Evolutionary conservation across 495 filamentous ascomycete genomes (phyloP).

Genomic region (Astrothelium subdiscretum): DNA sequence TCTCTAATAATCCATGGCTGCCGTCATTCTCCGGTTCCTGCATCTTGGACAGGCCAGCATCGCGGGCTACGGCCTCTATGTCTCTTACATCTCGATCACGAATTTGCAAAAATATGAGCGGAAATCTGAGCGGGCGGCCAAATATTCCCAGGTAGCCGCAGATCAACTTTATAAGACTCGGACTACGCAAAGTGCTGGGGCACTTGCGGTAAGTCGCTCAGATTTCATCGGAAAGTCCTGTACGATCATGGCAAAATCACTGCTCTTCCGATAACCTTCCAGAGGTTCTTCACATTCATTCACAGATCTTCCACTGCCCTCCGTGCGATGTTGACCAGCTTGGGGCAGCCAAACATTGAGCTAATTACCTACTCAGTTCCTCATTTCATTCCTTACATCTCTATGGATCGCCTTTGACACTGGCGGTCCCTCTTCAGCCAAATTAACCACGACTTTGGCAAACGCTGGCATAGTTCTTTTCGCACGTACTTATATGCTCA

Average conservation of each 20-base stretch:
- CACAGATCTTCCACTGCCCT: too few species aligned
- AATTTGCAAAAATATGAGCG: slow-evolving; percentile 34
- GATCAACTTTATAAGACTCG: slow-evolving; percentile 32
- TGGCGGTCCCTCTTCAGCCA: slow-evolving; percentile 1
- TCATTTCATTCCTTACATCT: slow-evolving; percentile 33
- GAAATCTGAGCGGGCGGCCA: slow-evolving; percentile 30
- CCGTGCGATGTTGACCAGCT: too few species aligned
- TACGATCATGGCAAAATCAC: too few species aligned
- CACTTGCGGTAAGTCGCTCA: slow-evolving; percentile 20
- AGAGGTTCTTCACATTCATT: too few species aligned
- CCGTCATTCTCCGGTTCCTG: slow-evolving; percentile 19
- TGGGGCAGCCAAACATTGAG: not conserved
- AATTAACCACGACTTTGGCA: not conserved
- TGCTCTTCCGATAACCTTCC: too few species aligned
- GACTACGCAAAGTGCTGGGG: slow-evolving; percentile 30
- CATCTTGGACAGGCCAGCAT: slow-evolving; percentile 13
- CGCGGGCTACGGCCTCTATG: slow-evolving; percentile 18
- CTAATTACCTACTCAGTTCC: slow-evolving; percentile 25
- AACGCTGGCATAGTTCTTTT: slow-evolving; percentile 1
- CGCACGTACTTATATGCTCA: slow-evolving; percentile 16
- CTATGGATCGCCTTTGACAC: slow-evolving; percentile 26
- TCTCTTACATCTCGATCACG: slow-evolving; percentile 33
- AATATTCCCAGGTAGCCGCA: slow-evolving; percentile 29
- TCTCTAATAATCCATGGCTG: too few species aligned
- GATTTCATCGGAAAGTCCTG: too few species aligned